Percentiles rank a stretch among this genome's conserved stretches.
These are phyloP conservation scores for Tilletia caries DNA, from an alignment of 1,284 basidiomycete species.

Conservation along the genomic window DNA sequence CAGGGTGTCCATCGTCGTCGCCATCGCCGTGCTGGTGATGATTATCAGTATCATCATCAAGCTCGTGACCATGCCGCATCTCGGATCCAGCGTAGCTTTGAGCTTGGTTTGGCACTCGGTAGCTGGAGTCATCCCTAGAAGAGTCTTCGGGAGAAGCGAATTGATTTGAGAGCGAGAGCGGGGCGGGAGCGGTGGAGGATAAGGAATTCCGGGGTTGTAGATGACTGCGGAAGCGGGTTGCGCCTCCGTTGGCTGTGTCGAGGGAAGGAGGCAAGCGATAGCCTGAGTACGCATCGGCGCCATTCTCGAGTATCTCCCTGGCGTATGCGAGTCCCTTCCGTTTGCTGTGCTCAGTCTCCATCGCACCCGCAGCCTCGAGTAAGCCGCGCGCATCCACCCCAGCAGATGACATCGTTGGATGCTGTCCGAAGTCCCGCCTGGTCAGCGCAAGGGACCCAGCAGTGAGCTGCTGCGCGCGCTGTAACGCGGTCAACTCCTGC, in stretches of 20 bases:
- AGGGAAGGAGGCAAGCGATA: not conserved
- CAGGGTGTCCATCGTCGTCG: not conserved
- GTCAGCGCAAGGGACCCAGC: constrained; percentile 16
- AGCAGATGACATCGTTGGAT: no score
- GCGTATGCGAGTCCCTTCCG: not conserved
- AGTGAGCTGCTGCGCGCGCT: constrained; percentile 8
- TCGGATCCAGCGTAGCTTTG: not conserved
- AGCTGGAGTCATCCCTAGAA: not conserved
- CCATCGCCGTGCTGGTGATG: not conserved
- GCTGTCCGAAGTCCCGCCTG: no score
- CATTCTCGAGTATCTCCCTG: not conserved
- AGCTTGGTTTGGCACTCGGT: not conserved
- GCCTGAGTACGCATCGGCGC: constrained; percentile 3
- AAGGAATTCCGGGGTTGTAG: not conserved
- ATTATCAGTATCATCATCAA: no score
- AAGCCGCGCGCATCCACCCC: not conserved
- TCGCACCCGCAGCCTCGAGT: not conserved
- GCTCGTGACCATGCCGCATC: not conserved
- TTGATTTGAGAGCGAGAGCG: not conserved
- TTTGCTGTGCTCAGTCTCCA: not conserved
- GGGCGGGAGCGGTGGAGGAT: not conserved
- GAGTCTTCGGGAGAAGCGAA: constrained; percentile 1
- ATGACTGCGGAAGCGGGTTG: not conserved
- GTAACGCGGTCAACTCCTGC: constrained; percentile 29
- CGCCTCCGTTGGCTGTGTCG: not conserved